Conservation (phyloP, 495 filamentous ascomycete species). For the Aspergillus sclerotiicarbonarius region DNA sequence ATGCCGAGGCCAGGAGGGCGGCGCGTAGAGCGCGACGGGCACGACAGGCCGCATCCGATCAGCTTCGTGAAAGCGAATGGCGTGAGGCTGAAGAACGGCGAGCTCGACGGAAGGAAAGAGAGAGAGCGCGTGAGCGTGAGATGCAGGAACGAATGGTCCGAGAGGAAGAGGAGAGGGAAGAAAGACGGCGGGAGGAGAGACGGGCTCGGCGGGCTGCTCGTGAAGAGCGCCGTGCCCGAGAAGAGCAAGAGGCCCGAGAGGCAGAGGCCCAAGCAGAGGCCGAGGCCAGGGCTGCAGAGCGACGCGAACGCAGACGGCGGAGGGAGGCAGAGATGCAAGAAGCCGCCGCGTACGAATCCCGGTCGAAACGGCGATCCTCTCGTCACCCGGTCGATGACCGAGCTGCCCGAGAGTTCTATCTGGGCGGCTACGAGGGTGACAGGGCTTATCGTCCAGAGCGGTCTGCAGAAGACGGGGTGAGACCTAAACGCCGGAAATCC, state of each 20-base stretch:
- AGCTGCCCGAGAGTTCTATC: conserved; percentile 15
- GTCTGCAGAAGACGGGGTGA: conserved; percentile 28
- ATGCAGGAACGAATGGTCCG: conserved; percentile 34
- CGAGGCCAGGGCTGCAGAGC: conserved; percentile 40
- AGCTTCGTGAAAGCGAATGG: conserved; percentile 33
- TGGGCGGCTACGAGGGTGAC: conserved; percentile 24
- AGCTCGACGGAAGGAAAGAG: conserved; percentile 40
- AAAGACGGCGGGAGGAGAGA: conserved; percentile 45
- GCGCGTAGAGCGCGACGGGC: conserved; percentile 42
- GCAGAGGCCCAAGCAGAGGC: conserved; percentile 31
- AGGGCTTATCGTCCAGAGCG: conserved; percentile 25
- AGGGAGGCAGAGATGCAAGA: conserved; percentile 39
- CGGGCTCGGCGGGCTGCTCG: conserved; percentile 46
- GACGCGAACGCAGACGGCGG: conserved; percentile 39
- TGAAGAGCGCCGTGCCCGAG: conserved; percentile 45
- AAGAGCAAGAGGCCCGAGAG: conserved; percentile 49
- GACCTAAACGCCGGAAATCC: conserved; percentile 32
- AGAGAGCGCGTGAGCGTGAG: conserved; percentile 37
- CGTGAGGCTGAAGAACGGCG: conserved; percentile 48
- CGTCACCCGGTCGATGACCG: conserved; percentile 29
- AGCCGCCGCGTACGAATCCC: conserved; percentile 22
- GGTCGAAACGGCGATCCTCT: conserved; percentile 34
- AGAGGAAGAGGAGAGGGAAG: conserved; percentile 51
- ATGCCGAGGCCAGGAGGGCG: conserved; percentile 51
- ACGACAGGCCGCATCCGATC: conserved; percentile 36